phyloP scores from a whole-genome alignment of 2,329 filamentous ascomycete species.

The Penicillium occitanis region DNA sequence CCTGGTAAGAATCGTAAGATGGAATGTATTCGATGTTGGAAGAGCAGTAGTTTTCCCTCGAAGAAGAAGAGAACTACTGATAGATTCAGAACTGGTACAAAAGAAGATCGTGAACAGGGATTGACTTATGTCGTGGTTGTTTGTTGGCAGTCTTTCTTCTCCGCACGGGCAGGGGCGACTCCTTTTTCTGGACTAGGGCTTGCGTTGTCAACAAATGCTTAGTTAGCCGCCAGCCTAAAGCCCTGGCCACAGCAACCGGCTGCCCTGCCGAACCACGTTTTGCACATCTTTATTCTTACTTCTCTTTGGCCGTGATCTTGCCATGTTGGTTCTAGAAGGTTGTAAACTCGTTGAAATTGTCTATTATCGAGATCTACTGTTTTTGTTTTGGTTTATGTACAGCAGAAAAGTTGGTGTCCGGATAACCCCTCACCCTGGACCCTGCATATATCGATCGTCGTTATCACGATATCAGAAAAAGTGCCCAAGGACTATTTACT shows the following conservation, averaged over 20 bases:
- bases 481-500: too few relatives aligned
- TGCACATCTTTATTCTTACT: background rate
- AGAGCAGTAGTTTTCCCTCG: background rate
- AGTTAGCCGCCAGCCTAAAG: background rate
- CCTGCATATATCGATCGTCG: background rate
- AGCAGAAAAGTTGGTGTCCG: background rate
- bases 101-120: background rate
- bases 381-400: background rate
- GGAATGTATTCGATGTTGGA: too few relatives aligned
- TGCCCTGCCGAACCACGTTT: slow-evolving; percentile 1
- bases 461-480: background rate
- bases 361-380: background rate
- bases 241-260: slow-evolving; percentile 10
- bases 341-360: background rate
- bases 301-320: background rate
- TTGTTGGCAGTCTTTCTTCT: slow-evolving; percentile 7
- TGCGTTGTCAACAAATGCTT: slow-evolving; percentile 13
- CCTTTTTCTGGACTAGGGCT: background rate
- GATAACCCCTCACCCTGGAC: background rate
- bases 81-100: background rate
- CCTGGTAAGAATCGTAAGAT: background rate
- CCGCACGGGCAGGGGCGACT: slow-evolving; percentile 16
- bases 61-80: background rate
- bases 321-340: background rate
- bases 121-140: background rate